Conservation (phyloP, 352 stramenopile species). For the Discostella stelligera region DNA sequence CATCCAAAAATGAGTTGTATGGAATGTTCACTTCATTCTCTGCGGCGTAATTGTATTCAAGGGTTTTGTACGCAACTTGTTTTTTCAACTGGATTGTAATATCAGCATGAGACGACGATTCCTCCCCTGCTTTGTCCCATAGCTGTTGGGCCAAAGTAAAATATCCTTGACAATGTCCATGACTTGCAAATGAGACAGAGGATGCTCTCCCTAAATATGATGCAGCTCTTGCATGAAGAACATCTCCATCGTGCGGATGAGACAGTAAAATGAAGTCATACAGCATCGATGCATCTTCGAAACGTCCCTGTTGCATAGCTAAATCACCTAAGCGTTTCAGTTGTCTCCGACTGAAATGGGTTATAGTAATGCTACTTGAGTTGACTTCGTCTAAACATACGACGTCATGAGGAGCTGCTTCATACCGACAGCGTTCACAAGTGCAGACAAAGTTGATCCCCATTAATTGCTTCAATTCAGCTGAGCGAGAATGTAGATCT, state of each 20-base stretch:
- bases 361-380: neutral
- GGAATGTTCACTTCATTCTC: slow-evolving; percentile 14
- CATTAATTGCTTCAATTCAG: slow-evolving; percentile 36
- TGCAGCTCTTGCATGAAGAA: slow-evolving; percentile 68
- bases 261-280: slow-evolving; percentile 47
- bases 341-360: slow-evolving; percentile 16
- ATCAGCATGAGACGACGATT: slow-evolving; percentile 44
- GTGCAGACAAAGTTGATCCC: slow-evolving; percentile 26
- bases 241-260: slow-evolving; percentile 39
- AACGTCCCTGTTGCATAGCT: slow-evolving; percentile 60
- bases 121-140: slow-evolving; percentile 56
- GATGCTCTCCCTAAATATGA: slow-evolving; percentile 47
- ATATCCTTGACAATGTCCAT: slow-evolving; percentile 42
- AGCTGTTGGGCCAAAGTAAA: slow-evolving; percentile 62
- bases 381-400: too few relatives aligned
- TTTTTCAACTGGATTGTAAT: slow-evolving; percentile 65
- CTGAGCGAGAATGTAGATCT: slow-evolving; percentile 19
- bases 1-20: slow-evolving; percentile 37
- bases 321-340: slow-evolving; percentile 57
- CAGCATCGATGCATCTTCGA: slow-evolving; percentile 47
- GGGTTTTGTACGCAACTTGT: slow-evolving; percentile 60
- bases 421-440: slow-evolving; percentile 41
- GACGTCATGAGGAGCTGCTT: slow-evolving; percentile 7
- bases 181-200: slow-evolving; percentile 17
- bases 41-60: slow-evolving; percentile 12